A percentile compares a stretch with the other conserved stretches of the same genome.
Evolutionary conservation across 1,284 basidiomycete genomes (phyloP).

Genomic region (Leucoagaricus sp.): DNA sequence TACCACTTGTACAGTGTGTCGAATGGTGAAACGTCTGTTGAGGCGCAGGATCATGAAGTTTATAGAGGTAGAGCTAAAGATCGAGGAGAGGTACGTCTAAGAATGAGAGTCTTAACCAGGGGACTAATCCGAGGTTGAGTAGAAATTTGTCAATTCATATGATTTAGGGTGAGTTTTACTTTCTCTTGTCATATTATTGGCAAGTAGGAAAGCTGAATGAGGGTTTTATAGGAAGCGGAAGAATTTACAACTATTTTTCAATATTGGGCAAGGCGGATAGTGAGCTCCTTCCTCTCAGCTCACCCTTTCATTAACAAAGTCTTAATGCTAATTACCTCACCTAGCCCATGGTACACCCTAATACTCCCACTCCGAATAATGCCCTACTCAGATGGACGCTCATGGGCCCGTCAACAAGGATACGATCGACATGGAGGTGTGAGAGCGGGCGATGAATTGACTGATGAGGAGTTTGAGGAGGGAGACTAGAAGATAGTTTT

Average conservation of each 20-base stretch:
- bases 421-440: conserved; percentile 61
- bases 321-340: background rate
- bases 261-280: conserved; percentile 81
- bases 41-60: conserved; percentile 84
- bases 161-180: conserved; percentile 70
- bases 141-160: conserved; percentile 90
- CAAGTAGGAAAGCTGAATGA: too few species aligned
- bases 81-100: conserved; percentile 62
- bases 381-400: conserved; percentile 85
- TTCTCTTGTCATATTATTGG: too few species aligned
- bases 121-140: background rate
- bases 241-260: conserved; percentile 90
- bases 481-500: too few species aligned
- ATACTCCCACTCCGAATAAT: conserved; percentile 79
- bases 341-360: conserved; percentile 74
- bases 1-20: conserved; percentile 83
- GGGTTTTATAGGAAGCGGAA: conserved; percentile 42
- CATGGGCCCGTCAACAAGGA: conserved; percentile 75
- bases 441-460: conserved; percentile 67
- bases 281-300: conserved; percentile 44
- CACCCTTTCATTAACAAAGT: background rate
- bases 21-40: conserved; percentile 89
- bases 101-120: background rate
- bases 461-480: conserved; percentile 70
- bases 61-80: conserved; percentile 73